Conservation (phyloP, 2,329 filamentous ascomycete genomes). For the Aspergillus pseudotamarii region DNA sequence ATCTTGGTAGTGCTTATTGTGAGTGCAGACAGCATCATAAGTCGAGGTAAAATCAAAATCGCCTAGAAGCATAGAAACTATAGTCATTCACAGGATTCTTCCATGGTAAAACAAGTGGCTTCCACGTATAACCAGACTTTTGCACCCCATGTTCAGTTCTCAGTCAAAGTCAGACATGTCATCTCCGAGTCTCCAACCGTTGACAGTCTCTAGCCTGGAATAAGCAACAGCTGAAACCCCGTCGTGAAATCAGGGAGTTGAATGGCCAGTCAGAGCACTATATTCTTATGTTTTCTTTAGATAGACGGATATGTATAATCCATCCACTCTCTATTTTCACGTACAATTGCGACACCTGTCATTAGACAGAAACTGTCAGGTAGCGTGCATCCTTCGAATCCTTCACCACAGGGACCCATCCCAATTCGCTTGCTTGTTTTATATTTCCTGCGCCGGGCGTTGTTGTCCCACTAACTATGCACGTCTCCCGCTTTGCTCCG, state of each 20-base stretch:
- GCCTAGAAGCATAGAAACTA: too few relatives aligned
- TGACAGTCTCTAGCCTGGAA: background rate
- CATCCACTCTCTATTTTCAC: background rate
- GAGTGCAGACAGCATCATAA: background rate
- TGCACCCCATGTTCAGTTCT: too few relatives aligned
- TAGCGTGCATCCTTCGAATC: background rate
- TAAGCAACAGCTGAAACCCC: background rate
- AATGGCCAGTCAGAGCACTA: background rate
- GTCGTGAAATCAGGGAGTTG: background rate
- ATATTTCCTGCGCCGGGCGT: background rate
- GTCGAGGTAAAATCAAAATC: too few relatives aligned
- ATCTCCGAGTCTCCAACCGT: background rate
- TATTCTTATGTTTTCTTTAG: too few relatives aligned
- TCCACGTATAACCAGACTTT: too few relatives aligned
- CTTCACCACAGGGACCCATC: background rate
- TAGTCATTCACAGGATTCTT: too few relatives aligned
- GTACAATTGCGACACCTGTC: background rate
- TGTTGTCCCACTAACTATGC: background rate
- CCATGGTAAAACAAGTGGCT: too few relatives aligned
- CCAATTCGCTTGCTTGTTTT: background rate
- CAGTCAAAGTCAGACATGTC: too few relatives aligned
- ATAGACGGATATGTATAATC: background rate
- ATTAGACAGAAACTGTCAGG: background rate
- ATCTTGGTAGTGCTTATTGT: background rate
- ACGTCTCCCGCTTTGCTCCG: background rate